Base-by-base conservation (phyloP, 73 alveolate species). In the Uronychia setigera region DNA sequence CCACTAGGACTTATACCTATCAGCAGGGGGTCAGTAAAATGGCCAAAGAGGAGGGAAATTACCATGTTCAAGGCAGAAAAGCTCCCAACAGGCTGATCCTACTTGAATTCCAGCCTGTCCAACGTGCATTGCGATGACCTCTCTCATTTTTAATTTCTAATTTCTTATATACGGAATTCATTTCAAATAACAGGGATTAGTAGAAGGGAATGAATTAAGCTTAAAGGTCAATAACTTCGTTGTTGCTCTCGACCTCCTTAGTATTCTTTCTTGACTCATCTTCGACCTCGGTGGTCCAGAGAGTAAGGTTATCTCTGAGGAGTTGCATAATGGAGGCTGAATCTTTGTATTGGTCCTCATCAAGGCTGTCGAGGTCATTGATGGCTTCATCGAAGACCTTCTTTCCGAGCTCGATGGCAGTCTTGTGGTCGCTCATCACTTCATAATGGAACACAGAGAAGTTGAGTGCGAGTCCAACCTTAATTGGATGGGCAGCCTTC, bases 11-110 rank as follows among this genome's bases (percentile, higher is more conserved):
- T 60, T 35, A 87, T 87, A 1, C 93, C 91, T 83, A 35, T n/a
- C n/a, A n/a, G n/a, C n/a, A 29, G 9, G 32, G 32, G 57, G 60
- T 27, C 58, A 26, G 28, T 33, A 27, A 46, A 11, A 9, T 31
- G 35, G 35, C 33, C 1, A 67, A 1, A 46, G 58, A 82, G 31
- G 14, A 74, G 30, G 74, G 58, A 26, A 76, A 93, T 5, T 95
- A 85, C 99, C 99, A 81, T 96, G 99, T 91, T 97, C 99, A 67
- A 97, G 96, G 91, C 99, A 97, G 94, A 97, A 97, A 59, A 97
- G 93, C 85, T 97, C 99, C 99, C 99, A 97, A 92, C 99, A 97
- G 30, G 99, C 99, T 58, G 95, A 93, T 34, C 99, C 99, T 34
- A 93, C 99, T 96, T 97, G 97, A 76, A 97, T 91, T 74, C 99